phyloP scores from a whole-genome alignment of 148 eudicot genomes.

The Spergularia marina region DNA sequence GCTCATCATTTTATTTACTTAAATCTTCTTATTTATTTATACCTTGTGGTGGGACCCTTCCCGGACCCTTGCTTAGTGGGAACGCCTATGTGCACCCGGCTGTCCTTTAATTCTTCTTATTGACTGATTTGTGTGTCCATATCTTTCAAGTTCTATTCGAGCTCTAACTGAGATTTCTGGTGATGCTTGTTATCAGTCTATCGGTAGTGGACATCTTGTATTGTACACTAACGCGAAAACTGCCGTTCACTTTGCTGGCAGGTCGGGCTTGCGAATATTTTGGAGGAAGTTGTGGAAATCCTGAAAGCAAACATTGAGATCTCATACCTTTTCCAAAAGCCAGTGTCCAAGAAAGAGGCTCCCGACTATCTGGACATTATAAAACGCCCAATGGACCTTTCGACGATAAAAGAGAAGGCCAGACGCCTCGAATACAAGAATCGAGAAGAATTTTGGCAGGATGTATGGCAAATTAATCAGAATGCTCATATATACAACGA shows the following conservation, averaged over 20 bases:
- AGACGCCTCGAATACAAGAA: slow-evolving; percentile 73
- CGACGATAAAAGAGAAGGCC: slow-evolving; percentile 74
- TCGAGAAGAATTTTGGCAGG: slow-evolving; percentile 71
- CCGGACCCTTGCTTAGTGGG: too few species aligned
- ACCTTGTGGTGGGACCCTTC: too few species aligned
- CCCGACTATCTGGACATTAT: slow-evolving; percentile 71
- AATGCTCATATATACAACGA: slow-evolving; percentile 85
- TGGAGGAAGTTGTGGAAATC: slow-evolving; percentile 72
- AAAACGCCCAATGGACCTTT: slow-evolving; percentile 80
- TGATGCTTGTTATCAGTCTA: background rate
- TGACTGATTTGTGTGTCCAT: background rate
- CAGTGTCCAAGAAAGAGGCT: slow-evolving; percentile 88
- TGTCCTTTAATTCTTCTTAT: background rate
- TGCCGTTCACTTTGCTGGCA: slow-evolving; percentile 24
- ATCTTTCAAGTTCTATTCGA: background rate
- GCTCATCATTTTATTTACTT: background rate
- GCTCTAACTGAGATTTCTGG: background rate
- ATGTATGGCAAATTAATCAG: slow-evolving; percentile 74
- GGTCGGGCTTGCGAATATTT: slow-evolving; percentile 85
- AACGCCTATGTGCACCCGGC: too few species aligned
- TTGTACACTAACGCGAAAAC: background rate
- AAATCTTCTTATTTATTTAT: background rate
- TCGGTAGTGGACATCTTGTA: background rate
- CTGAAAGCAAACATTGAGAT: slow-evolving; percentile 52
- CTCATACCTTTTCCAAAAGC: slow-evolving; percentile 78